These are phyloP conservation scores for Geoglossum glabrum DNA, from an alignment of 495 filamentous ascomycete species.

Conservation along the genomic window DNA sequence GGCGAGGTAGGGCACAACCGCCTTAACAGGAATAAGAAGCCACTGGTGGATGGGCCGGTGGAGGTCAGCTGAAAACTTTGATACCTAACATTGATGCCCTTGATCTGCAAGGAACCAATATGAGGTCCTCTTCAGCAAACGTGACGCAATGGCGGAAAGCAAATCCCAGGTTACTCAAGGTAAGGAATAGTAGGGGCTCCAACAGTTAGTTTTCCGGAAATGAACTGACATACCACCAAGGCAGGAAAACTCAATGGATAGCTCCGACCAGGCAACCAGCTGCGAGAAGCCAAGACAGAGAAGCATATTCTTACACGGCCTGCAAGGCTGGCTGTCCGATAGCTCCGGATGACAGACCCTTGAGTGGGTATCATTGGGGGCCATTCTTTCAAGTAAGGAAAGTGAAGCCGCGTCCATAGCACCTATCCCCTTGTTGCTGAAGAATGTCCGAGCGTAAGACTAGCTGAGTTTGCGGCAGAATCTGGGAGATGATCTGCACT, in stretches of 20 bases:
- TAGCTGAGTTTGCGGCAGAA: neutral
- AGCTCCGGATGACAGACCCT: neutral
- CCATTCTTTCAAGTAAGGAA: neutral
- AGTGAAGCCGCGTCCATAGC: constrained; percentile 1
- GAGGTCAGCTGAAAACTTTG: constrained; percentile 1
- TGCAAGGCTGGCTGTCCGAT: neutral
- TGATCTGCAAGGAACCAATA: constrained; percentile 2
- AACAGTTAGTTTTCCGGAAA: neutral
- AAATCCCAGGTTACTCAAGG: neutral
- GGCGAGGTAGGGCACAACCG: constrained; percentile 1
- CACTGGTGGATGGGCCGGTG: neutral
- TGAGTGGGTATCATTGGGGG: neutral
- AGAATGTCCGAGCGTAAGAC: neutral
- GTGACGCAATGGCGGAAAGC: neutral
- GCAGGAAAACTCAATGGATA: neutral
- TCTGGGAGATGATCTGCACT: neutral
- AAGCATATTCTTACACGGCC: neutral
- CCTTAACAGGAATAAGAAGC: constrained; percentile 1
- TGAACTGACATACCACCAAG: neutral
- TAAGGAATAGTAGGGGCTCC: neutral
- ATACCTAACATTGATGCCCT: neutral
- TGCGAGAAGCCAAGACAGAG: neutral
- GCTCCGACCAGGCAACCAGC: neutral
- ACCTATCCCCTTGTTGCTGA: neutral
- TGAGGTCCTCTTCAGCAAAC: neutral